Base-by-base conservation (phyloP, 176 grass and related monocot species). In the Musa troglodytarum region DNA sequence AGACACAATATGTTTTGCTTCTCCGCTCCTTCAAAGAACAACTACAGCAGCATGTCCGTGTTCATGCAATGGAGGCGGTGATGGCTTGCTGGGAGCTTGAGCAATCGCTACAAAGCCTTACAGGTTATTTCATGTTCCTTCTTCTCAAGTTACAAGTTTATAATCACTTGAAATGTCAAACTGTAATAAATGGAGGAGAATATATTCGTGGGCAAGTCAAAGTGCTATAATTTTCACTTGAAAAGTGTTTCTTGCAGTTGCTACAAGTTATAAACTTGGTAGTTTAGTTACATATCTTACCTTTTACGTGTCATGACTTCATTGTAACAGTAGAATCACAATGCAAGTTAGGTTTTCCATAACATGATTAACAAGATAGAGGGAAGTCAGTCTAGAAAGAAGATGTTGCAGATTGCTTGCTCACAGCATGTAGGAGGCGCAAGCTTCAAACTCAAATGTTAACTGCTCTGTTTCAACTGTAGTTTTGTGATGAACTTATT, bases 81-180 rank as follows among this genome's bases (percentile, higher is more conserved):
- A 77, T 77, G 75, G 61, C 75, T 49, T 77, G 75, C 59, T 77
- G 75, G 75, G 75, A 77, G 75, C 58, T 77, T 9, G 75, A 77
- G 61, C 75, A 77, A 34, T 77, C 75, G 52, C 75, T 77, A n/a
- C 75, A 77, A 65, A 77, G 49, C 75, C 20, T 77, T 49, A 77
- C 75, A 77, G 75, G 75, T 77, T 11, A 52, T 49, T 20, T 57
- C 9, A 8, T 22, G 52, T 28, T 55, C 17, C 53, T 25, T 52
- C 10, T 20, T 71, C 3, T 52, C 0, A 23, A 20, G 65, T 2
- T 13, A 20, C 24, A 61, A n/a, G n/a, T 19, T 43, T 43, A 43
- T 43, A 43, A 43, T 43, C 34, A 43, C 34, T 43, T 43, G 34
- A 43, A 43, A 43, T 43, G 4, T 43, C 34, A 43, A 43, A 43